Base-by-base conservation (phyloP, 208 protist species). In the Histomonas meleagridis region DNA sequence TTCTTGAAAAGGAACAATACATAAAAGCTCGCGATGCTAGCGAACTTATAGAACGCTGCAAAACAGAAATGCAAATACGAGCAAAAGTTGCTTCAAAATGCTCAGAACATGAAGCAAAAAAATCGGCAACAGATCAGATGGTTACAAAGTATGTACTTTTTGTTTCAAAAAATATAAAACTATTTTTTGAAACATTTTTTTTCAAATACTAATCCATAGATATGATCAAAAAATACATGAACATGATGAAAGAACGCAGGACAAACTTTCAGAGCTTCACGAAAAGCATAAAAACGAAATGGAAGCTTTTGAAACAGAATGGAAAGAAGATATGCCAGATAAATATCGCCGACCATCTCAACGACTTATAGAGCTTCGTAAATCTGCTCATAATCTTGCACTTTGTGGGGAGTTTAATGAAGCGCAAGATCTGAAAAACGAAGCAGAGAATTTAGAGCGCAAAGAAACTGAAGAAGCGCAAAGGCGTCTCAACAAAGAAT, bases 241-340 rank as follows among this genome's bases (percentile, higher is more conserved):
- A 55, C 46, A 51, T 48, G 76, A 86, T 55, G 76, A 86, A 16
- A 14, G 55, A 51, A 86, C 76, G 38, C 51, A 86, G 32, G 16
- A 26, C 9, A 86, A 86, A 55, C 23, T 51, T 10, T 46, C 51
- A 49, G 38, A 51, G 10, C 23, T 86, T 12, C 40, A 86, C 1
- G 2, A 86, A 55, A 51, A 46, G 23, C 76, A 86, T 14, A 51
- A 12, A 16, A 28, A 86, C 14, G 76, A 86, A 86, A 2, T 86
- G 0, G 76, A 86, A 55, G 26, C 51, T 26, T 86, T 86, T 28
- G 76, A 86, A 86, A 86, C 51, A 46, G 46, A 86, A 55, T 86
- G 76, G 76, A 5, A 46, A 10, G 76, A 86, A 86, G 76, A 43
- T 32, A 86, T 86, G 76, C 76, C 76, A 55, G 76, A 86, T 16